Base-by-base conservation (phyloP, 2,329 filamentous ascomycete species). In the Hymenoscyphus infarciens region DNA sequence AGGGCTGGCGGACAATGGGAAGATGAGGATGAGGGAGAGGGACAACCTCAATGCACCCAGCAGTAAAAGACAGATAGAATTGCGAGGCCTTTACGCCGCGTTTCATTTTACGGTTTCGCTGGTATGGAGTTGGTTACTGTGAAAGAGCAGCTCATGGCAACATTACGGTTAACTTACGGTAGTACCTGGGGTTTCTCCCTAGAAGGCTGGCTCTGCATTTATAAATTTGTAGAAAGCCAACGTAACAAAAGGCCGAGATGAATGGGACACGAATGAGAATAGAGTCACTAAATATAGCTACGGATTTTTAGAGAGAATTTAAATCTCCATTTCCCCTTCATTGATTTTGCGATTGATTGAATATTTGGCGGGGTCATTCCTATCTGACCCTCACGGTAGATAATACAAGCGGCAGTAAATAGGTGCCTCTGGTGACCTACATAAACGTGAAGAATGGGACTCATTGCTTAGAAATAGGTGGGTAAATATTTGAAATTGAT, bases 1-100 rank as follows among this genome's bases (percentile, higher is more conserved):
- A 79, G 88, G 61, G 86, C 82, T 55, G 85, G 81, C 19, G 82
- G 81, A 64, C 85, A 84, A 13, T 91, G 88, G 83, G 87, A 90
- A 53, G 87, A 90, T 29, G 88, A 87, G 31, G 87, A 86, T 0
- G 87, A 77, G 16, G 79, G 77, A 27, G 78, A 82, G 5, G 85
- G 82, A 49, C 80, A 81, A 62, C 81, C 89, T 31, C 90, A 93
- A 75, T 93, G 90, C 72, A 68, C 73, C 55, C 73, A 73, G 56
- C 74, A 75, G 66, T 75, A 71, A 35, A 35, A 35, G 64, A 63
- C 49, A 33, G 29, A 52, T 57, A 42, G 33, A 60, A 13, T 27
- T 60, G 25, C 29, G 42, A 53, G 38, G 58, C 33, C 15, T 38
- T 63, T 19, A 60, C 49, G 38, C 19, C 57, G 57, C 61, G 57